Evolutionary conservation across 176 grass and related monocot species (phyloP).

Genomic region (Hyparrhenia diplandra): DNA sequence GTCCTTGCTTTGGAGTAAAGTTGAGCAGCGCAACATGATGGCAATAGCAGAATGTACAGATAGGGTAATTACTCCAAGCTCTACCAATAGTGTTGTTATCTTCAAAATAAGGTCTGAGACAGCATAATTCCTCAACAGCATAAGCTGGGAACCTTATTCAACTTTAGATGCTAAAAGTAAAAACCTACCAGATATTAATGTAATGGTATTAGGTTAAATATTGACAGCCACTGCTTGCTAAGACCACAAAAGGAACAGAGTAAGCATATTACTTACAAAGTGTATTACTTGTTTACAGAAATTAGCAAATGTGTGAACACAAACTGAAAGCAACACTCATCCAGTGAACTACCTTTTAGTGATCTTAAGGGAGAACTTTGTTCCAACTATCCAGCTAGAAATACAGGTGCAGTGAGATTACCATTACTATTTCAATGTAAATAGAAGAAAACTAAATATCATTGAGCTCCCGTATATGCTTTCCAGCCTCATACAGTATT

Average conservation of each 20-base stretch:
- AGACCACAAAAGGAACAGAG: background rate
- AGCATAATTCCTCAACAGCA: too few relatives aligned
- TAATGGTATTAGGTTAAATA: background rate
- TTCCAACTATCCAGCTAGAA: conserved; percentile 3
- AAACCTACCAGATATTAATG: background rate
- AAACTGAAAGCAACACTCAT: background rate
- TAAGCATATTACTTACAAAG: too few relatives aligned
- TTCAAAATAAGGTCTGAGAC: too few relatives aligned
- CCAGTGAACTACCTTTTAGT: background rate
- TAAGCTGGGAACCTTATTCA: too few relatives aligned
- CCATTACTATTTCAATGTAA: background rate
- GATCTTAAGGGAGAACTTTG: background rate
- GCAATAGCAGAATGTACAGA: too few relatives aligned
- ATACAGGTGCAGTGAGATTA: background rate
- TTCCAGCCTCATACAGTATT: background rate
- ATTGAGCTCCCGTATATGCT: background rate
- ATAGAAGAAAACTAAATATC: background rate
- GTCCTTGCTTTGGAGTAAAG: background rate
- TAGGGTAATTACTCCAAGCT: too few relatives aligned
- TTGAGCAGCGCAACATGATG: too few relatives aligned
- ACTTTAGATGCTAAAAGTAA: background rate
- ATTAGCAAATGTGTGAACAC: background rate
- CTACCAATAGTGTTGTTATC: too few relatives aligned
- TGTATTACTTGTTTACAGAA: background rate
- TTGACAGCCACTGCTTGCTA: background rate